Base-by-base conservation (phyloP, 495 filamentous ascomycete species). In the Neurospora africana region DNA sequence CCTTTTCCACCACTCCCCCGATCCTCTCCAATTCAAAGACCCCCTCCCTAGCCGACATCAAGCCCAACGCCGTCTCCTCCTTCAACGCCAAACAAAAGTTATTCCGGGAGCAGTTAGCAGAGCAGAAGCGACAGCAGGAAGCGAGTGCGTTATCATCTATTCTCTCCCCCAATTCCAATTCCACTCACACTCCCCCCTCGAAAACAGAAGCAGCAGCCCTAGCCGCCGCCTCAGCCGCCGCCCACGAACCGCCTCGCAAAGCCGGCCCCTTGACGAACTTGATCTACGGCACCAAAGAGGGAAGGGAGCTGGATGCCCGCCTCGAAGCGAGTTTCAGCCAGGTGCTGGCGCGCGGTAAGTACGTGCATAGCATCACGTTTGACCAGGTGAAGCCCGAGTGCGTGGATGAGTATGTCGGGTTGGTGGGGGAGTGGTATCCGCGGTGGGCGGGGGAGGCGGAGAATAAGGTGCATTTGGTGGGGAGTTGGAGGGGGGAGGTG, bases 401-500 rank as follows among this genome's bases (percentile, higher is more conserved):
- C 82, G 94, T 98, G 27, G 94, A 97, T 72, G 95, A 98, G 78
- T 99, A 99, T 80, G 89, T 95, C 35, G 87, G 94, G 38, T 84
- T 98, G 69, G 93, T 98, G n/a, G 94, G 96, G 71, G 84, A 87
- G 44, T 97, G 92, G 91, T 99, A 99, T 80, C 95, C 95, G 5
- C 86, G 86, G 71, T 92, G 97, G 87, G 96, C 95, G 15, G 83
- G 82, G 44, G 85, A 87, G 61, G 88, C 90, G 72, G 90, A 94
- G 82, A 96, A 97, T 84, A 92, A 93, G 79, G 96, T 98, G 77
- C 90, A 99, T 82, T 84, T 99, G 68, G 95, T 99, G 19, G 95
- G 95, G 74, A 98, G 95, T 84, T 99, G 95, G 95, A 89, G 95
- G 80, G 97, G 95, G 3, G 96, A 99, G 81, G 95, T 99, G 72